Percentiles rank a stretch among this genome's conserved stretches.
Conservation (phyloP, 768 basidiomycete species). For the Suillus hirtellus region DNA sequence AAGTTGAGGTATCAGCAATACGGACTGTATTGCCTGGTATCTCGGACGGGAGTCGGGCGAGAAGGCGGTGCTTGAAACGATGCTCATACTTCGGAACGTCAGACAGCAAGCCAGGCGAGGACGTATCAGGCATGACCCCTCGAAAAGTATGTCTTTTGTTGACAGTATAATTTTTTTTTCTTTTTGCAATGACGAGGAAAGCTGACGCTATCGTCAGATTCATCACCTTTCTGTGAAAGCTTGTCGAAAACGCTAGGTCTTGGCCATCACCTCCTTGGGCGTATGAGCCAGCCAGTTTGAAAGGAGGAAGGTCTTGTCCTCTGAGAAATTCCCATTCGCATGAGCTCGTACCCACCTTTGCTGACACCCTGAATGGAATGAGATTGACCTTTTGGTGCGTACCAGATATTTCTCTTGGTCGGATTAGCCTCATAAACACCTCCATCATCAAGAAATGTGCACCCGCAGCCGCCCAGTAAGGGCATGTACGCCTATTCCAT, state of each 20-base stretch:
- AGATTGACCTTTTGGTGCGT: constrained; percentile 48
- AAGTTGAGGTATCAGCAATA: constrained; percentile 53
- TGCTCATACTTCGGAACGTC: constrained; percentile 43
- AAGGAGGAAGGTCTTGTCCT: constrained; percentile 47
- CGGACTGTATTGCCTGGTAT: constrained; percentile 51
- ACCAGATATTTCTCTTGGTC: constrained; percentile 43
- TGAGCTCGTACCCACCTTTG: constrained; percentile 41
- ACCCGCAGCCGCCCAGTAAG: constrained; percentile 39
- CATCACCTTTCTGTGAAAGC: constrained; percentile 35
- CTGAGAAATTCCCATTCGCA: constrained; percentile 42
- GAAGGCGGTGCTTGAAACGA: constrained; percentile 16
- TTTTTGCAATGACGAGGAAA: background rate
- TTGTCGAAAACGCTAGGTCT: constrained; percentile 50
- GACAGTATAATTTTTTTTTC: constrained; percentile 13
- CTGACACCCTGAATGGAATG: constrained; percentile 44
- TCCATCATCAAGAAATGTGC: constrained; percentile 4
- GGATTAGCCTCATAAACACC: constrained; percentile 8
- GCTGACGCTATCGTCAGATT: too few species aligned
- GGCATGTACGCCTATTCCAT: constrained; percentile 35
- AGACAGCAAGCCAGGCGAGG: constrained; percentile 44
- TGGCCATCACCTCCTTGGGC: constrained; percentile 43
- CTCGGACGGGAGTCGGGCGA: constrained; percentile 15
- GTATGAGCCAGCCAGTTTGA: constrained; percentile 61
- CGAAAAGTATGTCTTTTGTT: constrained; percentile 49
- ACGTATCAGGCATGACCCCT: constrained; percentile 39